Evolutionary conservation across 768 basidiomycete genomes (phyloP).

Genomic region (Pulveroboletus sp.): DNA sequence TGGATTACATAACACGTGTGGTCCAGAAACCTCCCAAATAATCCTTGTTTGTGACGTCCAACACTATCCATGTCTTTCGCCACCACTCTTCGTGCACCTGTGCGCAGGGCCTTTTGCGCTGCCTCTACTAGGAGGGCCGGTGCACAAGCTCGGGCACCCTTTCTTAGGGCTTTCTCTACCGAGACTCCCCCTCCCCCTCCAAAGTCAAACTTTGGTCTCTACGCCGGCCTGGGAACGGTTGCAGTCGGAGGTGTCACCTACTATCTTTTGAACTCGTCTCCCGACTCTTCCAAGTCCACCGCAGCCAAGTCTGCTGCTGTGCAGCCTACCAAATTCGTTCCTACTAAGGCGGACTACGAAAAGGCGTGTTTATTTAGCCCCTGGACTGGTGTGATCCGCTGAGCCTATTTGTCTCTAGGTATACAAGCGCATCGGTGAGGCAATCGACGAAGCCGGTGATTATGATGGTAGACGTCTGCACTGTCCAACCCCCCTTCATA

Average conservation of each 20-base stretch:
- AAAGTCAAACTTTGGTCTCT: conserved; percentile 56
- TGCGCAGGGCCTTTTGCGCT: conserved; percentile 41
- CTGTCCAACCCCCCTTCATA: background rate
- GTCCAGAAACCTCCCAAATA: conserved; percentile 8
- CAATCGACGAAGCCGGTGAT: conserved; percentile 59
- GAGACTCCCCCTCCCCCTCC: conserved; percentile 38
- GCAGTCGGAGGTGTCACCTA: conserved; percentile 60
- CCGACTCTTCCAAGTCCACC: conserved; percentile 45
- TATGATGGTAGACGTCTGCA: conserved; percentile 69
- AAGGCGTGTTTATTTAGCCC: conserved; percentile 46
- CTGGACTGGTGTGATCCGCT: background rate
- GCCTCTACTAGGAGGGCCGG: conserved; percentile 23
- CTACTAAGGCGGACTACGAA: conserved; percentile 82
- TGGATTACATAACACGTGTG: conserved; percentile 15
- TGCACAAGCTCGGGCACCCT: conserved; percentile 33
- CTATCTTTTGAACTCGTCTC: conserved; percentile 47
- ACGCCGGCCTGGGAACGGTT: conserved; percentile 56
- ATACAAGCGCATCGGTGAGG: conserved; percentile 82
- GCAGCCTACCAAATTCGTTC: conserved; percentile 67
- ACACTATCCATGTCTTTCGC: conserved; percentile 51
- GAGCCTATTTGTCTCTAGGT: conserved; percentile 44
- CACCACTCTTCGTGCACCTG: conserved; percentile 43
- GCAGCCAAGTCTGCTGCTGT: conserved; percentile 55
- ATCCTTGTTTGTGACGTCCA: background rate
- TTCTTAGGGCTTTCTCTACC: conserved; percentile 60